Evolutionary conservation across 2,329 filamentous ascomycete species (phyloP).

Genomic region (Colletotrichum truncatum): DNA sequence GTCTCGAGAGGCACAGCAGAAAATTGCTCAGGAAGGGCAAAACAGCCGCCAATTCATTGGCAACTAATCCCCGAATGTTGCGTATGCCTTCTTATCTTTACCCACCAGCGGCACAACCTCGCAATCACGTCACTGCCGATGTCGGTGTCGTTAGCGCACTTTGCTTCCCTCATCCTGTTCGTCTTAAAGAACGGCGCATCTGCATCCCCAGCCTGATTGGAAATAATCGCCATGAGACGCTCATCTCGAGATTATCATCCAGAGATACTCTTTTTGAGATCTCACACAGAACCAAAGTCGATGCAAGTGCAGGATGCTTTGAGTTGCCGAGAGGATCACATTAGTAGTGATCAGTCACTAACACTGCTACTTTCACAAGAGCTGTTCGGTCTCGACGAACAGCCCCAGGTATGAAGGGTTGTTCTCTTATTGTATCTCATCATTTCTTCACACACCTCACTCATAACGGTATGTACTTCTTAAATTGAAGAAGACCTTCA

Average conservation of each 20-base stretch:
- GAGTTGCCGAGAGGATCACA: background rate
- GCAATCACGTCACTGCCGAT: conserved; percentile 30
- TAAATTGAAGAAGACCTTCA: background rate
- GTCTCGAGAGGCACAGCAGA: background rate
- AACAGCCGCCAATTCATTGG: background rate
- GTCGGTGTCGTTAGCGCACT: conserved; percentile 14
- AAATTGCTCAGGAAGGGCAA: background rate
- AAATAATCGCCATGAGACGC: background rate
- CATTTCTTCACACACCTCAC: background rate
- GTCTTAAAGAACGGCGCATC: too few species aligned
- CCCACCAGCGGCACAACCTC: conserved; percentile 23
- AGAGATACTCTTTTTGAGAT: too few species aligned
- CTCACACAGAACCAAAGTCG: too few species aligned
- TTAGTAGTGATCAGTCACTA: too few species aligned
- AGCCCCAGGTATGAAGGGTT: background rate
- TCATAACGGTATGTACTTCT: background rate
- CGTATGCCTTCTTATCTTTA: conserved; percentile 22
- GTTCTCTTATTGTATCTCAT: background rate
- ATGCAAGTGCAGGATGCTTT: too few species aligned
- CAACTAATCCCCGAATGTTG: conserved; percentile 15
- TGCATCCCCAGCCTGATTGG: too few species aligned
- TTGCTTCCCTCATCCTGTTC: background rate
- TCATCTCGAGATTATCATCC: background rate
- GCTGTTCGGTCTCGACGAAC: too few species aligned
- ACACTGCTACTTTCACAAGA: too few species aligned